Conservation (phyloP, 129 eudicot genomes). For the Artemisia argyi region DNA sequence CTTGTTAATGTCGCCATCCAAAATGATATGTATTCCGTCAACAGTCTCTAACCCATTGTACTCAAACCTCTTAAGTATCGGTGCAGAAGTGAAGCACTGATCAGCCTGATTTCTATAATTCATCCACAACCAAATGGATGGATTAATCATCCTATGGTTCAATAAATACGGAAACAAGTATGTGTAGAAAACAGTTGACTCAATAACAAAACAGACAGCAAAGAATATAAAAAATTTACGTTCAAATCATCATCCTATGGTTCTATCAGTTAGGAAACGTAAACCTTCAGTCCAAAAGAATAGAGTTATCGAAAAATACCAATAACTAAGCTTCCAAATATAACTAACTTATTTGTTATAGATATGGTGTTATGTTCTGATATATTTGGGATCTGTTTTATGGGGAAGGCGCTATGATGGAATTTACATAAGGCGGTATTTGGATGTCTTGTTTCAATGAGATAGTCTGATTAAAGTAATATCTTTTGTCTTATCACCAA, state of each 20-base stretch:
- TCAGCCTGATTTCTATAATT: conserved; percentile 37
- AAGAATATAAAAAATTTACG: no score
- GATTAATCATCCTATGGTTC: conserved; percentile 8
- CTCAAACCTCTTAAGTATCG: conserved; percentile 49
- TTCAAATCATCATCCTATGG: conserved; percentile 8
- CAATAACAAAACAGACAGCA: not conserved
- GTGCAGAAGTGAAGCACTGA: conserved; percentile 59
- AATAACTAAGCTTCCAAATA: no score
- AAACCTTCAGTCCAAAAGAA: no score
- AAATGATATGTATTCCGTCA: conserved; percentile 53
- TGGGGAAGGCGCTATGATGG: not conserved
- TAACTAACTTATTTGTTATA: no score
- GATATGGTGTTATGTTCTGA: no score
- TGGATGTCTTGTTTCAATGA: no score
- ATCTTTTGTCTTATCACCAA: conserved; percentile 73
- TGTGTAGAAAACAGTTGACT: not conserved
- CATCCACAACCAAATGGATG: conserved; percentile 4
- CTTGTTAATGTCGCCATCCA: conserved; percentile 57
- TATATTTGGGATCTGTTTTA: not conserved
- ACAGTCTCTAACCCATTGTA: conserved; percentile 53
- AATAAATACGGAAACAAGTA: not conserved
- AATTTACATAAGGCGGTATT: conserved; percentile 28
- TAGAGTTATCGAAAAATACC: no score
- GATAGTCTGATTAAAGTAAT: conserved; percentile 32
- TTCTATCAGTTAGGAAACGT: no score